Evolutionary conservation across 208 protist genomes (phyloP), one percentile per base, ranked within the genome.

Genomic region (Leishmania arabica): DNA sequence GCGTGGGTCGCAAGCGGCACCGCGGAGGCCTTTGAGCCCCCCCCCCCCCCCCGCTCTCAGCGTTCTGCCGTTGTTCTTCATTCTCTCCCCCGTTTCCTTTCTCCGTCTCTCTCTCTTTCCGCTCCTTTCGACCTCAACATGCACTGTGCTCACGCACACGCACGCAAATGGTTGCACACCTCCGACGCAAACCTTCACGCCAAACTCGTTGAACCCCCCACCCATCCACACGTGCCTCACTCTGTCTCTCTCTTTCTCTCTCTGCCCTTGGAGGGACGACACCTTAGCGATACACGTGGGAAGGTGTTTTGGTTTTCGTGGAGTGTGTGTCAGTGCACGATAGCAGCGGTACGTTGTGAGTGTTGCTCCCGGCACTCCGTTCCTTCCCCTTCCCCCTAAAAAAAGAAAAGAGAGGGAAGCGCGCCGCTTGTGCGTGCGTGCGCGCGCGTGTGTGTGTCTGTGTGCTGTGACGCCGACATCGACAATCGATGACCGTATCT

Each of bases 261-360:
- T 53, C 27, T 70, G 65, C 19, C 37, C 21, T n/a, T 40, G 1
- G 24, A 19, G 37, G 27, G 68, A 47, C 42, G 42, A 49, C 68
- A n/a, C 37, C 45, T 72, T 72, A 76, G 31, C 60, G 69, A 53
- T 76, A 47, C 34, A 54, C 71, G 72, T 76, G 51, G 8, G 9
- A 76, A 15, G 49, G 27, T 62, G 72, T 80, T 80, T 71, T 69
- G 9, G 3, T 51, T 56, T 65, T 34, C 13, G 75, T 51, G 60
- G 75, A 80, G 76, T 68, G 53, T 74, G 54, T 64, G 62, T 66
- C 60, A 37, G 66, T 47, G 15, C 66, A 71, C 17, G 66, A 49
- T 9, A 49, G 40, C 17, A 31, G 40, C 66, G 37, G 27, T 58
- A 51, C 47, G 21, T 15, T 75, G 66, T 47, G 66, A 15, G 66